phyloP scores from a whole-genome alignment of 2,329 filamentous ascomycete species.

The Alternaria tenuissima region DNA sequence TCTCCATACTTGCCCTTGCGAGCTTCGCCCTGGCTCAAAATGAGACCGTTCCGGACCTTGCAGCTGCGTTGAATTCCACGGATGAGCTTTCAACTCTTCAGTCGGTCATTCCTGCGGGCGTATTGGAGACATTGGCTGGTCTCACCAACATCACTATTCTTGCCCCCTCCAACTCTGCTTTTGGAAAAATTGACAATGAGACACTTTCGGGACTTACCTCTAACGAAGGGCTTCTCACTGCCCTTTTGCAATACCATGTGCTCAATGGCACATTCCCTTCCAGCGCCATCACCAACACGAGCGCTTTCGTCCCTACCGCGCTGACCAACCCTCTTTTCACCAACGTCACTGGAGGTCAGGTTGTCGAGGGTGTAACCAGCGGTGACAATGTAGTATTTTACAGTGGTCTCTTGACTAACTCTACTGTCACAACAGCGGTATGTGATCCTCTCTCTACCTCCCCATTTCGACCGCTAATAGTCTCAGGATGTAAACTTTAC shows the following conservation, averaged over 20 bases:
- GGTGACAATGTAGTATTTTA: constrained; percentile 59
- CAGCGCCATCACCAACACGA: constrained; percentile 49
- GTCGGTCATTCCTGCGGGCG: constrained; percentile 48
- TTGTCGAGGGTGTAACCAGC: constrained; percentile 57
- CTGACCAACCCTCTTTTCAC: constrained; percentile 62
- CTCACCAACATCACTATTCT: constrained; percentile 65
- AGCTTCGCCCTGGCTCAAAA: constrained; percentile 44
- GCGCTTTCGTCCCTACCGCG: constrained; percentile 58
- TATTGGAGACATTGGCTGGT: constrained; percentile 50
- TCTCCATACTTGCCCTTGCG: constrained; percentile 49
- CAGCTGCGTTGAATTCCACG: constrained; percentile 28
- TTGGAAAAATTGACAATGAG: constrained; percentile 51
- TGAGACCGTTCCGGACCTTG: constrained; percentile 24
- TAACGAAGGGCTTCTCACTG: constrained; percentile 49
- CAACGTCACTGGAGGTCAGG: constrained; percentile 68
- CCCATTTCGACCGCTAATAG: neutral
- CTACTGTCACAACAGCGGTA: constrained; percentile 60
- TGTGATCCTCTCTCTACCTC: constrained; percentile 27
- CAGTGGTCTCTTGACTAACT: constrained; percentile 61
- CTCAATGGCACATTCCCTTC: constrained; percentile 61
- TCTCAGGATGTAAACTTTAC: constrained; percentile 54
- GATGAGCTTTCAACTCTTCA: constrained; percentile 43
- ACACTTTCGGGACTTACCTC: constrained; percentile 38
- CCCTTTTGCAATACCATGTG: constrained; percentile 66
- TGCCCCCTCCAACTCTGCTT: constrained; percentile 64